A percentile compares a stretch with the other conserved stretches of the same genome.
Evolutionary conservation across 441 rosid genomes (phyloP).

Genomic region (Populus hybrid): DNA sequence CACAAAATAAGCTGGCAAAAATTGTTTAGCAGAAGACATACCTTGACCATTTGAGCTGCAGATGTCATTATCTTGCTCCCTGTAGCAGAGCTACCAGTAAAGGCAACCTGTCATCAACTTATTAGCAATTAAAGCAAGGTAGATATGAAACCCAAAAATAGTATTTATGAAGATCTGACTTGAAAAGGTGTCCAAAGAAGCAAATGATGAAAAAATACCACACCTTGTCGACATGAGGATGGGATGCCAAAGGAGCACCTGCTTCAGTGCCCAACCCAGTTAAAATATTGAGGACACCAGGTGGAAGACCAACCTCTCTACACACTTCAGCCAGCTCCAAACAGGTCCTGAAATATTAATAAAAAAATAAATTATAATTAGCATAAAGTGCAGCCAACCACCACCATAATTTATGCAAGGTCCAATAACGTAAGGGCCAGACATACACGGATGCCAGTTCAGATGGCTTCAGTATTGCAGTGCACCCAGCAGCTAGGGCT

Average conservation of each 20-base stretch:
- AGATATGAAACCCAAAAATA: neutral
- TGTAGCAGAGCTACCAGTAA: slow-evolving; percentile 93
- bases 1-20: slow-evolving; percentile 6
- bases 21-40: slow-evolving; percentile 26
- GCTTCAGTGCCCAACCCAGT: slow-evolving; percentile 97
- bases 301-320: slow-evolving; percentile 88
- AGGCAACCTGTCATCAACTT: slow-evolving; percentile 56
- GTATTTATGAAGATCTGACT: slow-evolving; percentile 14
- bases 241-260: slow-evolving; percentile 93
- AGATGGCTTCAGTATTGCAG: slow-evolving; percentile 92
- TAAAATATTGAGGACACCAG: slow-evolving; percentile 88
- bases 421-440: slow-evolving; percentile 11
- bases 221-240: slow-evolving; percentile 94
- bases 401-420: slow-evolving; percentile 14
- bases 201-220: slow-evolving; percentile 15
- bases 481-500: slow-evolving; percentile 96
- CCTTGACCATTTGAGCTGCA: slow-evolving; percentile 87
- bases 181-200: slow-evolving; percentile 14
- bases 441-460: slow-evolving; percentile 87
- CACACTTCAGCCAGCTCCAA: slow-evolving; percentile 96
- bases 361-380: neutral
- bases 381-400: slow-evolving; percentile 15
- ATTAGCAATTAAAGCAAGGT: slow-evolving; percentile 15
- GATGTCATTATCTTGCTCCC: slow-evolving; percentile 84
- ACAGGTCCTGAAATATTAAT: slow-evolving; percentile 63